These are phyloP conservation scores for Lactarius tabidus DNA, from an alignment of 768 basidiomycete genomes.

Conservation along the genomic window DNA sequence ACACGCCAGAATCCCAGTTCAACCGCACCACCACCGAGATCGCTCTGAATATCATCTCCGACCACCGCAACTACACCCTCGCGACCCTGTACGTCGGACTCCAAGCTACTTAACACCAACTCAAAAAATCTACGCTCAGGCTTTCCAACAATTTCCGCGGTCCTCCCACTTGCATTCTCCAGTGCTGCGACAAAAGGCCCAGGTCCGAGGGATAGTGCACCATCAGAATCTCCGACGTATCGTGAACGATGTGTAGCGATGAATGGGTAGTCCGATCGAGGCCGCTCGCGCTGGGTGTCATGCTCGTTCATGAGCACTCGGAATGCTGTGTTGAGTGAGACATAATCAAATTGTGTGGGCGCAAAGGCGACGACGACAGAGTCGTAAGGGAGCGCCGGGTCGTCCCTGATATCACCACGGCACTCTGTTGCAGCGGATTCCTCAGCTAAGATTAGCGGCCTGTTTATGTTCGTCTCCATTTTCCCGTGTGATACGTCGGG, in stretches of 20 bases:
- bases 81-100: constrained; percentile 24
- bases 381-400: constrained; percentile 39
- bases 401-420: constrained; percentile 17
- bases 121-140: constrained; percentile 58
- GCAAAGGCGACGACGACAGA: constrained; percentile 64
- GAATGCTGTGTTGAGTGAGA: constrained; percentile 59
- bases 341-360: constrained; percentile 48
- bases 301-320: constrained; percentile 46
- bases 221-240: constrained; percentile 45
- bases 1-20: constrained; percentile 60
- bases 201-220: constrained; percentile 57
- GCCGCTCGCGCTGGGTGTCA: constrained; percentile 13
- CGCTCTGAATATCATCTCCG: constrained; percentile 63
- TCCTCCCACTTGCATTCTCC: constrained; percentile 47
- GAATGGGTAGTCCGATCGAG: constrained; percentile 33
- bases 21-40: constrained; percentile 58
- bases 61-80: constrained; percentile 46
- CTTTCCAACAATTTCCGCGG: constrained; percentile 60
- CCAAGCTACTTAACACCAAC: constrained; percentile 47
- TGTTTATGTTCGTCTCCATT: constrained; percentile 42
- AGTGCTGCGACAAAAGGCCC: constrained; percentile 67
- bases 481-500: constrained; percentile 13
- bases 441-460: constrained; percentile 38
- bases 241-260: constrained; percentile 59
- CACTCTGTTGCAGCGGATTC: constrained; percentile 29